Percentiles rank a stretch among this genome's conserved stretches.
phyloP scores from a whole-genome alignment of 1,284 basidiomycete species.

The Pulveroboletus sp. region DNA sequence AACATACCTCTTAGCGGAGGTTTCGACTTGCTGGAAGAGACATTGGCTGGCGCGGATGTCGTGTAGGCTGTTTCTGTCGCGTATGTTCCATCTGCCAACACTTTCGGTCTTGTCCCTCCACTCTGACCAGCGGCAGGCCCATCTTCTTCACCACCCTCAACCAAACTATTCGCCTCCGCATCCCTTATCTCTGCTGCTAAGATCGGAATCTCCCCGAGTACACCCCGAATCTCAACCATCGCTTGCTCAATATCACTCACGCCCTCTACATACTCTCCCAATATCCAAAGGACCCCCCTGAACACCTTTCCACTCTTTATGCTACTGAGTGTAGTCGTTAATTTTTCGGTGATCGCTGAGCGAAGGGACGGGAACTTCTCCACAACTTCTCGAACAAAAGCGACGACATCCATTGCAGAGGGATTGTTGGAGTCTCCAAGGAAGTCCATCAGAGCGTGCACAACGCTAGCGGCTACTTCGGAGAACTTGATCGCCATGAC shows the following conservation, averaged over 20 bases:
- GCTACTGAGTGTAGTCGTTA: constrained; percentile 81
- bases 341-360: constrained; percentile 81
- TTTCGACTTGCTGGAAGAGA: constrained; percentile 87
- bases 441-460: constrained; percentile 98
- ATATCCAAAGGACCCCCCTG: constrained; percentile 96
- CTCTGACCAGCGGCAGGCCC: constrained; percentile 42
- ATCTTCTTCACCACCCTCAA: constrained; percentile 44
- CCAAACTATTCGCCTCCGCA: constrained; percentile 52
- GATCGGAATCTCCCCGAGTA: constrained; percentile 95
- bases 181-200: constrained; percentile 87
- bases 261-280: constrained; percentile 89
- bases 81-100: constrained; percentile 96
- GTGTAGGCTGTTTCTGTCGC: constrained; percentile 95
- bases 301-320: constrained; percentile 99
- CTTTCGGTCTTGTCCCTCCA: constrained; percentile 52
- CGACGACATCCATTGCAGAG: constrained; percentile 92
- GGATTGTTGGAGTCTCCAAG: constrained; percentile 95
- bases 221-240: constrained; percentile 83
- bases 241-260: constrained; percentile 68
- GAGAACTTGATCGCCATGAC: constrained; percentile 96
- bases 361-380: constrained; percentile 96
- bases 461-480: constrained; percentile 96
- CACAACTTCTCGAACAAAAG: constrained; percentile 96
- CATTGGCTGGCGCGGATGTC: constrained; percentile 61
- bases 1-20: constrained; percentile 80